A percentile compares a stretch with the other conserved stretches of the same genome.
Conservation (phyloP, 345 rosid species). For the Heritiera littoralis region DNA sequence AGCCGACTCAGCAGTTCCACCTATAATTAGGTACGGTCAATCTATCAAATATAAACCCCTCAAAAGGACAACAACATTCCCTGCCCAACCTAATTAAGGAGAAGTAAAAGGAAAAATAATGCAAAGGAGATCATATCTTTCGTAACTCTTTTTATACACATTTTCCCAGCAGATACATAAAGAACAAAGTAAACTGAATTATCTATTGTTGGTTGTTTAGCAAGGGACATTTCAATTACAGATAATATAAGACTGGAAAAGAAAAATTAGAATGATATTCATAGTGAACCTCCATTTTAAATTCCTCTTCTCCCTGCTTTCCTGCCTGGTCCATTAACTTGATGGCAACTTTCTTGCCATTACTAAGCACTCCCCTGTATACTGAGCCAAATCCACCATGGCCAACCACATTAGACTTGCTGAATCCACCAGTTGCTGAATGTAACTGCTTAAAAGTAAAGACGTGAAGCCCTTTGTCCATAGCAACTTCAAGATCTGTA, state of each 20-base stretch:
- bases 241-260: neutral
- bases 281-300: conserved; percentile 73
- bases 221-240: neutral
- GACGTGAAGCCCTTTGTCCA: conserved; percentile 61
- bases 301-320: conserved; percentile 92
- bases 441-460: conserved; percentile 83
- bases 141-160: neutral
- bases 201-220: neutral
- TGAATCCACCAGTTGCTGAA: conserved; percentile 85
- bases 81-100: neutral
- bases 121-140: neutral
- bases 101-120: neutral
- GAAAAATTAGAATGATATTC: neutral
- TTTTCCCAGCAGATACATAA: neutral
- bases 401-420: conserved; percentile 90
- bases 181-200: neutral
- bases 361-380: conserved; percentile 61
- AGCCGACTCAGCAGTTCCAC: conserved; percentile 83
- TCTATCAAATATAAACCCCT: conserved; percentile 22
- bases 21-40: conserved; percentile 36
- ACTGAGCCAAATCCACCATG: conserved; percentile 84
- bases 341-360: conserved; percentile 74
- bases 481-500: conserved; percentile 34
- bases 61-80: neutral
- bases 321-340: conserved; percentile 87